Conservation (phyloP, 345 rosid genomes). For the Linum trigynum region DNA sequence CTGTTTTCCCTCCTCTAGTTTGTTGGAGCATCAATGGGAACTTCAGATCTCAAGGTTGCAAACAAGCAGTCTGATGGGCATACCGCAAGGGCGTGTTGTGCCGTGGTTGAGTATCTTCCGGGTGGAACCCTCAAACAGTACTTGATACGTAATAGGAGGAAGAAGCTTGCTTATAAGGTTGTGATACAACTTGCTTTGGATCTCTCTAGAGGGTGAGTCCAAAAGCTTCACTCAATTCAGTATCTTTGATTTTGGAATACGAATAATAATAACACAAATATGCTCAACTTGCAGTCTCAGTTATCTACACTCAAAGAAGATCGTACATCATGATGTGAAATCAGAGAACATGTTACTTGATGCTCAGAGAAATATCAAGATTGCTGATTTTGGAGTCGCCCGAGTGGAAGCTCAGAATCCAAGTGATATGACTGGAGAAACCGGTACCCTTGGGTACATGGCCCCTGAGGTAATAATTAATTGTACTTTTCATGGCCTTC, state of each 20-base stretch:
- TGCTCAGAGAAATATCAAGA: conserved; percentile 47
- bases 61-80: conserved; percentile 29
- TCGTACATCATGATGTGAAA: conserved; percentile 95
- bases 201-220: conserved; percentile 72
- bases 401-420: conserved; percentile 97
- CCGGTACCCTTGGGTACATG: conserved; percentile 95
- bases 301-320: conserved; percentile 79
- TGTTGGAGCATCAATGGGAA: conserved; percentile 93
- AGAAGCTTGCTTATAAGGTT: conserved; percentile 63
- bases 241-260: neutral
- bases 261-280: neutral
- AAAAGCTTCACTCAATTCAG: neutral
- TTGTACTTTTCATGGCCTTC: neutral
- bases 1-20: conserved; percentile 35
- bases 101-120: conserved; percentile 71
- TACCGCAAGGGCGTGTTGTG: conserved; percentile 68
- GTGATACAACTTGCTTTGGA: conserved; percentile 84
- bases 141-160: conserved; percentile 57
- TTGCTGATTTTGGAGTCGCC: conserved; percentile 97
- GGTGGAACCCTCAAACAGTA: conserved; percentile 83
- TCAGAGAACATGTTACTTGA: conserved; percentile 88
- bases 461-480: conserved; percentile 73
- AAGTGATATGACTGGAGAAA: conserved; percentile 93
- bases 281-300: conserved; percentile 49
- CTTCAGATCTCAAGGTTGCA: conserved; percentile 61